phyloP scores from a whole-genome alignment of 2,329 filamentous ascomycete species.

The Ascochyta lentis region DNA sequence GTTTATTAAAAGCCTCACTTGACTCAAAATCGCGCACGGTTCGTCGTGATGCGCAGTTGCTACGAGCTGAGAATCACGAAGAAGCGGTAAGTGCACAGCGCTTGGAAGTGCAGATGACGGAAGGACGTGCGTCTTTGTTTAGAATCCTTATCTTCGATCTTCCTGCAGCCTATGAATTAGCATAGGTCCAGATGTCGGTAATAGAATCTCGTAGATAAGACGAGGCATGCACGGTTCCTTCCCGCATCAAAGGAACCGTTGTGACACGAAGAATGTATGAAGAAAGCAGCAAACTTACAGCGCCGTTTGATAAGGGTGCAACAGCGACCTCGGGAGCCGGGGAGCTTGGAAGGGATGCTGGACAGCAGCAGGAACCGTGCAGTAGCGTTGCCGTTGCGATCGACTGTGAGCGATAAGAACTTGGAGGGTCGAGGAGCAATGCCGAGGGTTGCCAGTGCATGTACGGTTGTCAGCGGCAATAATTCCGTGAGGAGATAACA shows the following conservation, averaged over 20 bases:
- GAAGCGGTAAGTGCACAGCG: constrained; percentile 48
- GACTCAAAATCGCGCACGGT: constrained; percentile 40
- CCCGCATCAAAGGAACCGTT: constrained; percentile 10
- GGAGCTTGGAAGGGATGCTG: constrained; percentile 19
- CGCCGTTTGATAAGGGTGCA: constrained; percentile 25
- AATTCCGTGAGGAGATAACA: constrained; percentile 24
- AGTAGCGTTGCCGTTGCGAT: constrained; percentile 20
- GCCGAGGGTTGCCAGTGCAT: constrained; percentile 43
- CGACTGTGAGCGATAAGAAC: constrained; percentile 35
- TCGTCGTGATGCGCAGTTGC: constrained; percentile 32
- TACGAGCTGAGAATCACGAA: constrained; percentile 39
- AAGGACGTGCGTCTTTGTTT: constrained; percentile 44
- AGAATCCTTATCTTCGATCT: constrained; percentile 41
- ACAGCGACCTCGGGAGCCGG: constrained; percentile 33
- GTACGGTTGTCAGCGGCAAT: constrained; percentile 40
- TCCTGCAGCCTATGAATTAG: constrained; percentile 44
- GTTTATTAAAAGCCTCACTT: constrained; percentile 43
- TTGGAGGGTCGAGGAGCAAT: constrained; percentile 23
- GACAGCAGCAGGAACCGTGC: constrained; percentile 6
- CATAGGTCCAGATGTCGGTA: constrained; percentile 37
- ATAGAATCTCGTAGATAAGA: constrained; percentile 21
- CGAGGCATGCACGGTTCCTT: constrained; percentile 17
- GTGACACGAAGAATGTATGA: constrained; percentile 22
- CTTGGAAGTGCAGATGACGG: constrained; percentile 42
- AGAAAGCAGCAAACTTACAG: constrained; percentile 33